Evolutionary conservation across 2,329 filamentous ascomycete genomes (phyloP).

Genomic region (Acrocalymma vagum): DNA sequence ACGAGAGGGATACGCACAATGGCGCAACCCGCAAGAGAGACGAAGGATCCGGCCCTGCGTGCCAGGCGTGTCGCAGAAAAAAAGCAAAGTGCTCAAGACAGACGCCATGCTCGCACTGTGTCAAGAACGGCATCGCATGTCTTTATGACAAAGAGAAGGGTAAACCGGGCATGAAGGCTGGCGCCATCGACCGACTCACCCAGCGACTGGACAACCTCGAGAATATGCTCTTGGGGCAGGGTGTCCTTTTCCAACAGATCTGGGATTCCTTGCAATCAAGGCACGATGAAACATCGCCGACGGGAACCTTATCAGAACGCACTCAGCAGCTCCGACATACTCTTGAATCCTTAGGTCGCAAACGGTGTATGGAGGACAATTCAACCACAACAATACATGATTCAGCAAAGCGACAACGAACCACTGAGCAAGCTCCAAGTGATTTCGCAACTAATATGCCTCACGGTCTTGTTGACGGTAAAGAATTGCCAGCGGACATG

Average conservation of each 20-base stretch:
- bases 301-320: conserved; percentile 9
- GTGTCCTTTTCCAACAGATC: conserved; percentile 24
- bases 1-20: not conserved
- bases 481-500: conserved; percentile 25
- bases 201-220: conserved; percentile 34
- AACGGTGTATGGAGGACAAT: conserved; percentile 22
- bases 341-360: conserved; percentile 25
- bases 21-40: not conserved
- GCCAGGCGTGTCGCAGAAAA: conserved; percentile 55
- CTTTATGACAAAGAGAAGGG: conserved; percentile 41
- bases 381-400: too few species aligned
- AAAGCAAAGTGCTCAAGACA: conserved; percentile 56
- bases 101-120: conserved; percentile 55
- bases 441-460: not conserved
- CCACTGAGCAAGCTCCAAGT: not conserved
- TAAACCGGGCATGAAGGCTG: conserved; percentile 42
- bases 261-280: conserved; percentile 15
- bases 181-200: conserved; percentile 43
- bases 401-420: not conserved
- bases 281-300: not conserved
- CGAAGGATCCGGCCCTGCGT: conserved; percentile 26
- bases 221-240: conserved; percentile 23
- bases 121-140: conserved; percentile 36
- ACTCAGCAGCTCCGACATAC: conserved; percentile 22
- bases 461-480: not conserved